Evolutionary conservation across 768 basidiomycete species (phyloP), one percentile per base, ranked within the genome.

Genomic region (Lactarius psammicola): DNA sequence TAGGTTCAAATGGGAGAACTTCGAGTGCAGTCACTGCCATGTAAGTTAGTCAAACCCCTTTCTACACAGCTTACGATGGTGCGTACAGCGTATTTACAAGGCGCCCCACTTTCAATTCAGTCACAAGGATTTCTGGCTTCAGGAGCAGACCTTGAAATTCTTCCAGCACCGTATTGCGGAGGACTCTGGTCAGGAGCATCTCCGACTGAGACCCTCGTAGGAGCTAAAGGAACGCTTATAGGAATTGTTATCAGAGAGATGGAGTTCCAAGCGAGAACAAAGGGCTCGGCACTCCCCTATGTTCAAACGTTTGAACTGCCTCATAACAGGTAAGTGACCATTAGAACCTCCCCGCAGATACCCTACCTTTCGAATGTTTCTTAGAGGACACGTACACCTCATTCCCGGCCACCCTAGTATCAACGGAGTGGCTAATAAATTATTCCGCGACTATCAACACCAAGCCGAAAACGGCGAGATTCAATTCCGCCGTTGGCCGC

Each of bases 1-100:
- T 49, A 92, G 91, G 69, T 86, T 74, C 60, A 87, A 87, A 74
- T 92, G 90, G 90, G 84, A 89, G 72, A 72, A 81, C 57, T 91
- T 89, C 84, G 82, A 89, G 73, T 94, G 91, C 71, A 74, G 78
- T 36, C 71, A 79, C 63, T 93, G 90, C 72, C 70, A 78, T 20
- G 90, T 90, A 74, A 60, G 77, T 64, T 23, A 15, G 6, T 26
- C 23, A 13, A 66, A 23, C 18, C 7, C 17, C 5, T 17, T 18
- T 10, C 53, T 10, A 23, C 26, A 31, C 44, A 55, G 56, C 17
- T 53, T 46, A 49, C 33, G 56, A 28, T 36, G 5, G n/a, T 4
- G 30, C 31, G 38, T 15, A 30, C 56, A 69, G 70, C 64, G 59
- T n/a, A 60, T 59, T n/a, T 63, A 55, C 49, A 59, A 53, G 13